Percentiles rank a stretch among this genome's conserved stretches.
These are phyloP conservation scores for Cadophora malorum DNA, from an alignment of 2,329 filamentous ascomycete species.

Conservation along the genomic window DNA sequence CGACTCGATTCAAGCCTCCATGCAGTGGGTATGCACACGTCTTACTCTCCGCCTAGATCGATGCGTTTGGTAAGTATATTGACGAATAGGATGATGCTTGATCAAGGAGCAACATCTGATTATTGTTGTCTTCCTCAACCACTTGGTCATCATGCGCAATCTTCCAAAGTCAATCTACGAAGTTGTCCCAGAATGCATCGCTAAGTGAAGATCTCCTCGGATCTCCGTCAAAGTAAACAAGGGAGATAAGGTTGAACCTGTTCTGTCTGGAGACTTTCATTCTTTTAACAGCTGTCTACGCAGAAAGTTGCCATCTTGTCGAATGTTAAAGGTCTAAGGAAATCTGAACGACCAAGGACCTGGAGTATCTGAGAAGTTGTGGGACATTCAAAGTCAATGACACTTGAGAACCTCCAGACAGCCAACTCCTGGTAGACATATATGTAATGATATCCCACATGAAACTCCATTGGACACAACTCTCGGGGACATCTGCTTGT, in stretches of 20 bases:
- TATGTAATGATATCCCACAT: not conserved
- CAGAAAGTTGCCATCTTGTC: not conserved
- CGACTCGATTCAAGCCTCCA: constrained; percentile 11
- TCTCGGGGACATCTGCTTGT: not conserved
- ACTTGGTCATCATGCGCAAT: not conserved
- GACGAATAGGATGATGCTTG: constrained; percentile 21
- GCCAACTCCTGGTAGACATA: not conserved
- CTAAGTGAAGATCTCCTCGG: not conserved
- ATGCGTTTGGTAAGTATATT: constrained; percentile 2
- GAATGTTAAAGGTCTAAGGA: not conserved
- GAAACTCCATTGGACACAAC: not conserved
- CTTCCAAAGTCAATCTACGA: not conserved
- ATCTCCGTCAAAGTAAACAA: not conserved
- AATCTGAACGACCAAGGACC: no score
- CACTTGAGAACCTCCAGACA: not conserved
- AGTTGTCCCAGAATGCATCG: not conserved
- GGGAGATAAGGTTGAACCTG: not conserved
- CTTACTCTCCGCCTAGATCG: constrained; percentile 19
- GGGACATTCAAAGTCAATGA: no score
- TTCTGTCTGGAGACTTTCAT: not conserved
- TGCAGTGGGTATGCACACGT: constrained; percentile 11
- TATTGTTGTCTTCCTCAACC: not conserved
- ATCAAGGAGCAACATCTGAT: constrained; percentile 18
- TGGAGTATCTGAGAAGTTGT: no score
- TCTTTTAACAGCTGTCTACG: not conserved